Evolutionary conservation across 192 early-diverging fungal genomes (phyloP).

Genomic region (Coemansia sp.): DNA sequence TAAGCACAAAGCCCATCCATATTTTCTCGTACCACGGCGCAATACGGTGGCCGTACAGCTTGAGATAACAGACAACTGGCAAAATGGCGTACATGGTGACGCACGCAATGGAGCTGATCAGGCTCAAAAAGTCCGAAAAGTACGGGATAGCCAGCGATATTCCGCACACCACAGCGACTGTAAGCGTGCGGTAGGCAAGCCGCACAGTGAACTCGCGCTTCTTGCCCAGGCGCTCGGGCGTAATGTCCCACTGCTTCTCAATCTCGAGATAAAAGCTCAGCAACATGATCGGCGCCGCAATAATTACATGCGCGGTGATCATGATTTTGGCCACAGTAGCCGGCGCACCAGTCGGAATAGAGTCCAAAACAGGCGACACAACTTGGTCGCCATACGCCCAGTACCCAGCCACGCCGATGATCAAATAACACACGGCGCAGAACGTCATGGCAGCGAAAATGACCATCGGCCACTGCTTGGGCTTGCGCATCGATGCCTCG

Average conservation of each 20-base stretch:
- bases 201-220: conserved; percentile 57
- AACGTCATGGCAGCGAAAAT: conserved; percentile 57
- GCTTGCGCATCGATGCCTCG: conserved; percentile 71
- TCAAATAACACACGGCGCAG: conserved; percentile 65
- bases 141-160: conserved; percentile 69
- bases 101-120: conserved; percentile 73
- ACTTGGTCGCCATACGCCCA: conserved; percentile 66
- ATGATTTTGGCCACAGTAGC: conserved; percentile 66
- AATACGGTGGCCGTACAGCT: conserved; percentile 61
- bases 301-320: conserved; percentile 74
- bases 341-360: conserved; percentile 60
- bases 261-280: conserved; percentile 67
- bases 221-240: conserved; percentile 39
- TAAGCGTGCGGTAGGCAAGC: conserved; percentile 53
- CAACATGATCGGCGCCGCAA: conserved; percentile 76
- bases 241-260: conserved; percentile 60
- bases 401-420: conserved; percentile 70
- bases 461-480: conserved; percentile 66
- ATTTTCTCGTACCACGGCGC: conserved; percentile 46
- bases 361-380: conserved; percentile 65
- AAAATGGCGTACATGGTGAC: conserved; percentile 70
- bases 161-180: conserved; percentile 58
- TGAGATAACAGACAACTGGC: conserved; percentile 70
- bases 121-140: conserved; percentile 74
- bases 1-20: conserved; percentile 57